These are phyloP conservation scores for Pichia cabralensis DNA, from an alignment of 805 yeast genomes.

Conservation along the genomic window DNA sequence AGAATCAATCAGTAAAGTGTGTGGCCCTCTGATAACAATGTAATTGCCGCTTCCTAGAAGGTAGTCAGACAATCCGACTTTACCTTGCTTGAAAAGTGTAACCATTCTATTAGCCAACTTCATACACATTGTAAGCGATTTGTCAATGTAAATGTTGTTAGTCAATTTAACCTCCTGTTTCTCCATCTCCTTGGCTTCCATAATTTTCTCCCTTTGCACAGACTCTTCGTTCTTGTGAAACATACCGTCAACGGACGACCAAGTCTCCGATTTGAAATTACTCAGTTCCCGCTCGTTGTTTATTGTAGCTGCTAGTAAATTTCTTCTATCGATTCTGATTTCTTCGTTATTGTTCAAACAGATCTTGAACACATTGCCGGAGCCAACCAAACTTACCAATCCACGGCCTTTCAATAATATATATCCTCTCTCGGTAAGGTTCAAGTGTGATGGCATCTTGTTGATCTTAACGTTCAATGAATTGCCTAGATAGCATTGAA, in stretches of 20 bases:
- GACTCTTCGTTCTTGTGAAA: conserved; percentile 1
- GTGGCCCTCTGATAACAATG: conserved; percentile 45
- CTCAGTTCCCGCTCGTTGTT: conserved; percentile 36
- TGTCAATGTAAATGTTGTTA: conserved; percentile 2
- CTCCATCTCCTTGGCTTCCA: no score
- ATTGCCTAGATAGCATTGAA: conserved; percentile 47
- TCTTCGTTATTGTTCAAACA: conserved; percentile 37
- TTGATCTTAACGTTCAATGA: conserved; percentile 33
- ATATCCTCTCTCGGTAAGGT: conserved; percentile 30
- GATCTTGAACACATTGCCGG: conserved; percentile 43
- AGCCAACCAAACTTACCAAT: conserved; percentile 41
- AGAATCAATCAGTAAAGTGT: conserved; percentile 39
- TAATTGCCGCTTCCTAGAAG: conserved; percentile 33
- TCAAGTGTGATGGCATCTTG: conserved; percentile 31
- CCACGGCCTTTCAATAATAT: conserved; percentile 49
- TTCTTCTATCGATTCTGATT: conserved; percentile 34
- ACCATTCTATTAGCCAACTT: neutral
- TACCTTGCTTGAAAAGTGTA: neutral
- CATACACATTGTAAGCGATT: neutral
- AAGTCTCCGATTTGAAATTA: conserved; percentile 7
- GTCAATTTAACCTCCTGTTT: neutral
- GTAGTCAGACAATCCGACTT: conserved; percentile 7
- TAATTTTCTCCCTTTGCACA: neutral
- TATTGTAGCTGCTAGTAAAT: conserved; percentile 41
- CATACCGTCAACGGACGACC: conserved; percentile 9